Base-by-base conservation (phyloP, 768 basidiomycete species). In the Tricholoma matsutake region DNA sequence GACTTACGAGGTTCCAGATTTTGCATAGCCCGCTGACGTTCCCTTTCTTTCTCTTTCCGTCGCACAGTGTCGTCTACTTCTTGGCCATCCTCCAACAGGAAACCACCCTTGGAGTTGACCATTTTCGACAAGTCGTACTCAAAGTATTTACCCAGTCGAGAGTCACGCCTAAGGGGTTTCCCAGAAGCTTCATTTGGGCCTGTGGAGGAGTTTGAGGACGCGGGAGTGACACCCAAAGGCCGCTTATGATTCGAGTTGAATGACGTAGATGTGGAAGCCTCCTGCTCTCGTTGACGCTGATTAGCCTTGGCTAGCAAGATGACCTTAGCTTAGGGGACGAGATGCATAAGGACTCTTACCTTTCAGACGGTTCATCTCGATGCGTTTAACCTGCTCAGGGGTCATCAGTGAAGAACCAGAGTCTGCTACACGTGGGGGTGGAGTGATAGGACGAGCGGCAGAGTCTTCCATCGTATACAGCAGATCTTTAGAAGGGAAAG, bases 71-170 rank as follows among this genome's bases (percentile, higher is more conserved):
- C 92, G 67, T 92, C 87, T 1, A 86, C 81, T 63, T 91, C 90
- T 65, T 86, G 85, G n/a, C 85, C 87, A 47, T 96, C 95, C 64
- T 96, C 92, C 5, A 96, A 81, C 68, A 99, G 75, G 73, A 98
- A 99, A 1, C 97, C 97, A 55, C 96, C 97, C 71, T 95, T 91
- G 7, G 94, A 89, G 72, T 99, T 98, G 69, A 94, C 89, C 87
- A 98, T 92, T 80, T 97, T 98, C 11, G 91, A 91, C 13, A 98
- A 75, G 72, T 98, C 96, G 84, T 97, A 98, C 65, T 98, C 96
- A 65, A 96, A 96, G 76, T 98, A 98, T 53, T 86, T 92, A 28
- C 94, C 96, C 10, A 94, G 78, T 34, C 91, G 84, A 11, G 87
- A 83, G 66, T 94, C 91, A 6, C 89, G 85, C 68, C 85, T 84